Conservation (phyloP, 768 basidiomycete genomes). For the Kwoniella bestiolae region DNA sequence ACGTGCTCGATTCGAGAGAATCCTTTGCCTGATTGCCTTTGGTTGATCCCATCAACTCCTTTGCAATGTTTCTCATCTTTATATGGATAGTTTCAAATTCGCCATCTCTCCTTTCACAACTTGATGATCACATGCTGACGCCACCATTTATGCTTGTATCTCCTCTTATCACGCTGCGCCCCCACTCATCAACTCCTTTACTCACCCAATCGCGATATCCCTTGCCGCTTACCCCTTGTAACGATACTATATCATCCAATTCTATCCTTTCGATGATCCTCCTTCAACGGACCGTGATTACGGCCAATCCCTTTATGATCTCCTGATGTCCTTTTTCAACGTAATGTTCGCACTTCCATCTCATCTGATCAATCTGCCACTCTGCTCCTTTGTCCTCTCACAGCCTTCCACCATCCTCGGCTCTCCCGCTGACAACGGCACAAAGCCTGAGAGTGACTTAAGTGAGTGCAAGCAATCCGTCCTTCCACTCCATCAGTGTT, state of each 20-base stretch:
- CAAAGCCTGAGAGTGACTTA: background rate
- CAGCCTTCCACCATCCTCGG: conserved; percentile 19
- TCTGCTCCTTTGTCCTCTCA: conserved; percentile 39
- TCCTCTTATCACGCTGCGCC: background rate
- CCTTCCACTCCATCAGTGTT: conserved; percentile 16
- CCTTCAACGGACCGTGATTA: conserved; percentile 9
- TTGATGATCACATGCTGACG: background rate
- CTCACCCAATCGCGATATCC: background rate
- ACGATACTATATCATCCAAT: background rate
- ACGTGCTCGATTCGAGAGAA: background rate
- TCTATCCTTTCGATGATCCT: conserved; percentile 2
- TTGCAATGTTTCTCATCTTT: background rate
- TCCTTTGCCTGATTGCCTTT: background rate
- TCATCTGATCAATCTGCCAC: conserved; percentile 10
- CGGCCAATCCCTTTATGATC: background rate
- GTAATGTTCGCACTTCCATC: conserved; percentile 5
- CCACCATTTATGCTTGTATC: background rate
- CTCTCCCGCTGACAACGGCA: background rate
- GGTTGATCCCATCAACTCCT: background rate
- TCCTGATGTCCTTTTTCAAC: background rate
- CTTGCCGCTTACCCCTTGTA: conserved; percentile 14
- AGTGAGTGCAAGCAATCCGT: conserved; percentile 25
- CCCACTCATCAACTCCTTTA: background rate
- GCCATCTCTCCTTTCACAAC: background rate
- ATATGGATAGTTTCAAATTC: background rate